Evolutionary conservation across 2,329 filamentous ascomycete species (phyloP), one percentile per base, ranked within the genome.

Genomic region (Phaeosphaeriaceae sp.): DNA sequence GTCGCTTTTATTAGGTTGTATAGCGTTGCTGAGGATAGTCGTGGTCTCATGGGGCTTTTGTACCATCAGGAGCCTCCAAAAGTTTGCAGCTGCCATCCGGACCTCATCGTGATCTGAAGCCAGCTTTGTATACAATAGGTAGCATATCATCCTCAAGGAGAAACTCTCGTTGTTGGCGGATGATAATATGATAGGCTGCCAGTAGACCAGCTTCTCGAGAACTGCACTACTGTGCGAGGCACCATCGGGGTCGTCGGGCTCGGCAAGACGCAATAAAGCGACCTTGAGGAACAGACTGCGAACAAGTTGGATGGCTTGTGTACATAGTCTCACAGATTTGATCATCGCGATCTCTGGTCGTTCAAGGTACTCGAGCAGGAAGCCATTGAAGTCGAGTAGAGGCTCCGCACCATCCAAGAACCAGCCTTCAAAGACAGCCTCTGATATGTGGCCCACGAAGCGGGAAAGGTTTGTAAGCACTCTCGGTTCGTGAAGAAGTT

Each of bases 381-480:
- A 88, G 1, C 94, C 95, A 3, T 89, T 86, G 68, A 97, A 96
- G 69, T 98, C 93, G 31, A 98, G 84, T 66, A 95, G 85, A 3
- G 88, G 84, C 67, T 93, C 91, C 1, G 91, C 91, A 1, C 94
- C 94, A 64, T 95, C 90, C 62, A 97, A 86, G 71, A 98, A 98
- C 92, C 93, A 97, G 17, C 95, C 95, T 77, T 98, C 95, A 65
- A 95, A 97, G 13, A 97, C 89, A 6, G 92, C 91, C 75, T 99
- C 95, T 0, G 90, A 87, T 74, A 98, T 86, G 71, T 98, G 92
- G 2, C 86, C 82, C 31, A 89, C 88, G 62, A 97, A 90, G 13
- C 93, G 87, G 0, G 91, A 89, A 71, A 99, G 83, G 66, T 99
- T 99, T 3, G 90, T 94, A 50, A 99, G 81, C 1, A 96, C 86